Evolutionary conservation across 441 rosid species (phyloP), one percentile per base, ranked within the genome.

Genomic region (Geranium incanum): DNA sequence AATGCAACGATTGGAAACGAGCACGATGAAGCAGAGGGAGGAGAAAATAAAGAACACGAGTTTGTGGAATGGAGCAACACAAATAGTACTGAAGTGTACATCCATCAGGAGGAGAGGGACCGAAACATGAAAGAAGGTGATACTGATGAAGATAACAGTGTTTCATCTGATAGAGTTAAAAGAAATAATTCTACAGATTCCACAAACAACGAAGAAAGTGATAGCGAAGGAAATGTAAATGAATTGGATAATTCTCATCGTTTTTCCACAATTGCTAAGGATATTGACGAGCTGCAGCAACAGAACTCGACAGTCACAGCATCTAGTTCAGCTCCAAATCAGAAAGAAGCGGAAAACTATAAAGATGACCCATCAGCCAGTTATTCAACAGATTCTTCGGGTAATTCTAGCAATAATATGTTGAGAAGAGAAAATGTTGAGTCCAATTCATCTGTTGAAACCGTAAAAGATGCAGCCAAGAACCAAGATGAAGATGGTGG

Each of bases 61-160:
- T 39, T 39, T 4, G 77, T 78, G 48, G 67, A 15, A 36, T 84
- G 74, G 37, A 72, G 63, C 69, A 79, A 80, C 15, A 52, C 74
- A 6, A 81, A 77, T 19, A 55, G 38, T 62, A 63, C 70, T 68
- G 87, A 85, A 68, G 76, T 4, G 66, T 79, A 78, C 69, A 74
- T 65, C 50, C 83, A 72, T 73, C 85, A 81, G 73, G 77, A 85
- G 43, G 84, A 81, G 74, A 77, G 83, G 0, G 83, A 71, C 77
- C 71, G 81, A 15, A 79, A 81, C 62, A 79, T 36, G 74, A 80
- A 75, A 37, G 86, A 81, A 68, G 33, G 71, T 11, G 74, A 73
- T 55, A 75, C 76, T 48, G 55, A 28, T 28, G 33, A 28, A 28
- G 33, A 28, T 28, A 28, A 28, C 33, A 28, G 33, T 28, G 33